A percentile compares a stretch with the other conserved stretches of the same genome.
These are phyloP conservation scores for Cucurbita pepo DNA, from an alignment of 306 rosid species.

Conservation along the genomic window DNA sequence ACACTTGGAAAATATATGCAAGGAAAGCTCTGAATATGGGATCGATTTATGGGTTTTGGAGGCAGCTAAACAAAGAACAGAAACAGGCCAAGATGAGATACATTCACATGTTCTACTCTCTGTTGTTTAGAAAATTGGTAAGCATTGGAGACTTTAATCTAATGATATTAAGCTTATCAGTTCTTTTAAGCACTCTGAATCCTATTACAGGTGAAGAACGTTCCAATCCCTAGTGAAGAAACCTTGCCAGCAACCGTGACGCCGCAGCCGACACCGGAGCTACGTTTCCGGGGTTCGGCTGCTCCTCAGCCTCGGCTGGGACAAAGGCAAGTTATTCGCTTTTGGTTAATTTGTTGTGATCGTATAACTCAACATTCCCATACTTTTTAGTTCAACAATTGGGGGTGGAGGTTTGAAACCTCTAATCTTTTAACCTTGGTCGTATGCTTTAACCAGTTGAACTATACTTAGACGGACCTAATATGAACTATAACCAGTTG, in stretches of 20 bases:
- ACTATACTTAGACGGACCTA: too few relatives aligned
- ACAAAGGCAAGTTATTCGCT: slow-evolving; percentile 1
- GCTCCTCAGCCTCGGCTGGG: not conserved
- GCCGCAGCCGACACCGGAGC: not conserved
- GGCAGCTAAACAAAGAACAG: slow-evolving; percentile 52
- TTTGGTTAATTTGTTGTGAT: not conserved
- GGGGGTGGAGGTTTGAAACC: too few relatives aligned
- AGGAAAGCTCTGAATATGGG: slow-evolving; percentile 73
- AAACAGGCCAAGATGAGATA: slow-evolving; percentile 68
- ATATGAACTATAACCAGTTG: too few relatives aligned
- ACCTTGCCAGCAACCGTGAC: not conserved
- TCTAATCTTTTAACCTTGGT: too few relatives aligned
- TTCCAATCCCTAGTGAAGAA: slow-evolving; percentile 41
- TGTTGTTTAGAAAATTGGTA: slow-evolving; percentile 62
- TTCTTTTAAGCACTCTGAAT: not conserved
- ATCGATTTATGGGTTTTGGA: slow-evolving; percentile 76
- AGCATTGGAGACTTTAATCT: slow-evolving; percentile 4
- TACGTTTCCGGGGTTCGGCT: not conserved
- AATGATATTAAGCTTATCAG: not conserved
- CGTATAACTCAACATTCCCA: not conserved
- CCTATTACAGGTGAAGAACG: slow-evolving; percentile 36
- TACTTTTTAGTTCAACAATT: not conserved
- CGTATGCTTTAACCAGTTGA: too few relatives aligned
- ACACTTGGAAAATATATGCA: slow-evolving; percentile 97
- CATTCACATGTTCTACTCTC: slow-evolving; percentile 63